Conservation (phyloP, 345 rosid genomes). For the Firmiana major region DNA sequence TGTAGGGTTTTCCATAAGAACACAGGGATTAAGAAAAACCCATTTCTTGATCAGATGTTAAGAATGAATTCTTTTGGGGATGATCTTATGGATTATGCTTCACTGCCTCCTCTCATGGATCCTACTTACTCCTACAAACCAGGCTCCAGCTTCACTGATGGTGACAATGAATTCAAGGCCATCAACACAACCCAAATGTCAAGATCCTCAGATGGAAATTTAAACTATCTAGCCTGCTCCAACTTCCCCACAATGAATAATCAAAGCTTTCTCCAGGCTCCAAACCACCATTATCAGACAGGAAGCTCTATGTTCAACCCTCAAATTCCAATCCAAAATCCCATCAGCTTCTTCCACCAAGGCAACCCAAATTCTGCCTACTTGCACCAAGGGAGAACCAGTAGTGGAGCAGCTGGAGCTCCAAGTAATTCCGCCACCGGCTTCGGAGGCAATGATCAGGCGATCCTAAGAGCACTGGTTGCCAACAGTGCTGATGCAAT, state of each 20-base stretch:
- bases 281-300: constrained; percentile 16
- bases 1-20: constrained; percentile 91
- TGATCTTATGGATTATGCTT: constrained; percentile 38
- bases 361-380: constrained; percentile 7
- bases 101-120: constrained; percentile 60
- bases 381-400: constrained; percentile 28
- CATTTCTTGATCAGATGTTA: constrained; percentile 29
- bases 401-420: not conserved
- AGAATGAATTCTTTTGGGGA: constrained; percentile 43
- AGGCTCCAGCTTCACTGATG: constrained; percentile 24
- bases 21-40: constrained; percentile 44
- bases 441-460: constrained; percentile 14
- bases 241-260: not conserved
- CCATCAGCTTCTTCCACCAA: constrained; percentile 15
- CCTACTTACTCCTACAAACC: constrained; percentile 21
- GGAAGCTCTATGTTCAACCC: constrained; percentile 20
- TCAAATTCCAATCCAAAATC: constrained; percentile 23
- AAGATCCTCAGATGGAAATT: constrained; percentile 20
- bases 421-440: constrained; percentile 3
- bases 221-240: constrained; percentile 5
- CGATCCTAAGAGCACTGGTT: constrained; percentile 23
- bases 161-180: constrained; percentile 27
- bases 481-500: constrained; percentile 1
- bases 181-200: constrained; percentile 6
- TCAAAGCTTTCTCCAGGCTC: constrained; percentile 13